Conservation (phyloP, 768 basidiomycete genomes). For the Crassisporium funariophilum region DNA sequence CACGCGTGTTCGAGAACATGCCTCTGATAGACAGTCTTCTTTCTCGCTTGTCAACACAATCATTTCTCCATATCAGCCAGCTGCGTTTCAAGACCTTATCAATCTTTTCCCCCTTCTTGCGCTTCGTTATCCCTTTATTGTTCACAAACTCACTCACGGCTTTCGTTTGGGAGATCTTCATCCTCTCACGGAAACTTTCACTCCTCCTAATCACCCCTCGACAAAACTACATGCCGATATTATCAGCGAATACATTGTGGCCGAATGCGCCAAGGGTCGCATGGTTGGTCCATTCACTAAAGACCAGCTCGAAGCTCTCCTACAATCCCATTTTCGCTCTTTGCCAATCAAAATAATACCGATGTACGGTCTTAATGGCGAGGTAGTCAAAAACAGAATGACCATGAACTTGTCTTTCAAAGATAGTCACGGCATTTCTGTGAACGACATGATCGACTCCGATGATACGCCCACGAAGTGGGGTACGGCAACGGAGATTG, state of each 20-base stretch:
- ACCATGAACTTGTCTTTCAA: conserved; percentile 22
- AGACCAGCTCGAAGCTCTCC: conserved; percentile 14
- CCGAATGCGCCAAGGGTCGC: conserved; percentile 14
- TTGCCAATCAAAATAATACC: conserved; percentile 21
- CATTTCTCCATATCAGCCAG: conserved; percentile 29
- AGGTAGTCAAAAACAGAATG: conserved; percentile 20
- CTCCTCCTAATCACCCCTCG: conserved; percentile 22
- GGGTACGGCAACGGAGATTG: conserved; percentile 16
- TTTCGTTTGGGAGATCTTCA: not conserved
- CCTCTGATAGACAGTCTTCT: conserved; percentile 5
- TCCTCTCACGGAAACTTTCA: conserved; percentile 1
- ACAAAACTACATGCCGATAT: conserved; percentile 2
- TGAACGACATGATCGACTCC: conserved; percentile 24
- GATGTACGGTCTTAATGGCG: conserved; percentile 11
- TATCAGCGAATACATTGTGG: conserved; percentile 21
- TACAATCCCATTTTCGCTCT: conserved; percentile 26
- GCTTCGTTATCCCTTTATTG: conserved; percentile 31
- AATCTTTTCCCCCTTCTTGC: conserved; percentile 17
- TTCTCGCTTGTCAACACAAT: conserved; percentile 23
- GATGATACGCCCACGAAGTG: conserved; percentile 26
- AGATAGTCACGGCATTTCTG: conserved; percentile 8
- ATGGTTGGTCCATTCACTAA: conserved; percentile 28
- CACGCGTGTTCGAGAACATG: conserved; percentile 16
- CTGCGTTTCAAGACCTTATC: conserved; percentile 27
- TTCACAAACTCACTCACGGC: conserved; percentile 11